phyloP scores from a whole-genome alignment of 768 basidiomycete species.

The Scleroderma bovista region DNA sequence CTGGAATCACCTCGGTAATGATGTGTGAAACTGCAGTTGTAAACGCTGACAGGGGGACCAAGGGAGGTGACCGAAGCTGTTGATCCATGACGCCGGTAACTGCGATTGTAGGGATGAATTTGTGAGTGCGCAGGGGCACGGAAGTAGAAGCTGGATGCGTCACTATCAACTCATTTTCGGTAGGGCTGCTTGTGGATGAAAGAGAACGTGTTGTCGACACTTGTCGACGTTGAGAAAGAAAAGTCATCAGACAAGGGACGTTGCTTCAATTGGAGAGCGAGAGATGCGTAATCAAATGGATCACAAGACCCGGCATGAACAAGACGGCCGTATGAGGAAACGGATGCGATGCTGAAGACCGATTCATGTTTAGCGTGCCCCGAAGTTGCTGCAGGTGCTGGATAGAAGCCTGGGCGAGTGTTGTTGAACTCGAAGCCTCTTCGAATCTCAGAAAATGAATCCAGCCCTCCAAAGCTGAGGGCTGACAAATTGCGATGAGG shows the following conservation, averaged over 20 bases:
- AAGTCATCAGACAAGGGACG: constrained; percentile 57
- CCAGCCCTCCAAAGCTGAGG: constrained; percentile 65
- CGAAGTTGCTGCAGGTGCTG: constrained; percentile 37
- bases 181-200: constrained; percentile 41
- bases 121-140: constrained; percentile 22
- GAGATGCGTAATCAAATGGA: constrained; percentile 64
- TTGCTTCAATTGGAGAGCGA: constrained; percentile 34
- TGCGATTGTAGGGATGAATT: constrained; percentile 35
- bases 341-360: constrained; percentile 66
- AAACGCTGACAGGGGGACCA: constrained; percentile 65
- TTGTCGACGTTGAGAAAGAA: constrained; percentile 45
- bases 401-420: constrained; percentile 61
- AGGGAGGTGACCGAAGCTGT: constrained; percentile 47
- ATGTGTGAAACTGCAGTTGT: constrained; percentile 57
- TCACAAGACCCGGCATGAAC: constrained; percentile 57
- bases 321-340: constrained; percentile 73
- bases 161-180: constrained; percentile 62
- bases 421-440: constrained; percentile 71
- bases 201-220: constrained; percentile 70
- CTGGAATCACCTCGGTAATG: constrained; percentile 55
- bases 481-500: constrained; percentile 41
- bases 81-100: constrained; percentile 58
- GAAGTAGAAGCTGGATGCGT: constrained; percentile 77
- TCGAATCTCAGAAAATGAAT: constrained; percentile 74
- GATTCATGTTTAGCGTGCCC: constrained; percentile 52